Evolutionary conservation across 768 basidiomycete species (phyloP), one percentile per base, ranked within the genome.

Genomic region (Lentinula edodes): DNA sequence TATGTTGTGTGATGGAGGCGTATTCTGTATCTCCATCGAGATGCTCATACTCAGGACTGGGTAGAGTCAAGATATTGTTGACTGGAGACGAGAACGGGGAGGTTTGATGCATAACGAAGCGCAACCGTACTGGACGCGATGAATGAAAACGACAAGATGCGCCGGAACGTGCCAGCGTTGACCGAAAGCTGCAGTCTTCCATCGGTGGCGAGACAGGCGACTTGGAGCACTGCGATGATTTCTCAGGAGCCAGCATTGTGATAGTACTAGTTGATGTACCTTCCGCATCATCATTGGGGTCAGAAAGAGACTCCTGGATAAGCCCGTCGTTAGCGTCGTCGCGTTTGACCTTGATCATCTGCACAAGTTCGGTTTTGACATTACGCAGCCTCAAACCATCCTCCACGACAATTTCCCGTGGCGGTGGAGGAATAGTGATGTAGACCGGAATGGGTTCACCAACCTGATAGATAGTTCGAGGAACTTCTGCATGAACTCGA

Each of bases 141-240:
- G 87, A 83, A 66, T 97, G 94, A 70, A 97, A 94, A 51, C 93
- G 87, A 71, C 93, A 94, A 18, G 93, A 89, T 46, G 94, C 95
- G 51, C 96, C 96, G 13, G 95, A 94, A 6, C 89, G 84, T 12
- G 93, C 87, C 32, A 98, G 77, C 55, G 88, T 78, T 2, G 80
- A 78, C 42, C 78, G 75, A 65, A 82, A 81, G 45, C 78, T 73
- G 16, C 80, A 74, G 34, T 77, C 76, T 18, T 74, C 65, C 62
- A 76, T 76, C 18, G 73, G 64, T 23, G 77, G 74, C n/a, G 78
- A 76, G 34, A 67, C 58, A 4, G 79, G 75, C 52, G 72, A 66
- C 61, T 80, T 80, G 36, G 78, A 76, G 3, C 77, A 75, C 51
- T 65, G 69, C 63, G 67, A 68, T 28, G 68, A 64, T 68, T 77